Conservation (phyloP, 345 rosid genomes). For the Trapa bicornis region DNA sequence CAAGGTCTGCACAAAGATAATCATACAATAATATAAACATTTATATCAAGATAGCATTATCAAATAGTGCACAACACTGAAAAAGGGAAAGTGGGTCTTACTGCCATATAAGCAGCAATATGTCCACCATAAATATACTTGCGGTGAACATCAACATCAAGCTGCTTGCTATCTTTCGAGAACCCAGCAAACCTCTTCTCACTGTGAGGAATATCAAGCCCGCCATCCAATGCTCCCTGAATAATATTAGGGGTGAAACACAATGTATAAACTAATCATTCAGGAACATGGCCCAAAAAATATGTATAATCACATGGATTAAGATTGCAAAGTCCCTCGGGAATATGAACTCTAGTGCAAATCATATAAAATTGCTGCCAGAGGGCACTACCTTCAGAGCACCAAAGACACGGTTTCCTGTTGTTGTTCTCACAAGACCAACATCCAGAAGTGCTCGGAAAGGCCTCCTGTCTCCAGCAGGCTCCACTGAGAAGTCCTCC, state of each 20-base stretch:
- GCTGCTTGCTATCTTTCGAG: constrained; percentile 51
- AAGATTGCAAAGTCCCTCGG: too few relatives aligned
- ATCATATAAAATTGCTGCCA: not conserved
- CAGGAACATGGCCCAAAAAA: too few relatives aligned
- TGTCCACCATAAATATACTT: constrained; percentile 74
- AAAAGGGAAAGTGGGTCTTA: constrained; percentile 12
- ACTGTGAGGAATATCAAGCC: constrained; percentile 76
- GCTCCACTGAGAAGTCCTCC: constrained; percentile 73
- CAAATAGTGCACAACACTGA: too few relatives aligned
- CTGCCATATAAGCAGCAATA: constrained; percentile 60
- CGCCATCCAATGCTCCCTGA: constrained; percentile 80
- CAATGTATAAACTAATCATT: too few relatives aligned
- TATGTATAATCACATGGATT: too few relatives aligned
- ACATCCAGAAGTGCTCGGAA: constrained; percentile 78
- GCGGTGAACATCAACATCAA: constrained; percentile 64
- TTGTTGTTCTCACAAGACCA: constrained; percentile 63
- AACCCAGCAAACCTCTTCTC: constrained; percentile 83
- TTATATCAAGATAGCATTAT: too few relatives aligned
- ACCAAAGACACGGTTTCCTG: constrained; percentile 68
- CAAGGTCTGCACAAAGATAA: constrained; percentile 21
- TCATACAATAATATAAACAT: not conserved
- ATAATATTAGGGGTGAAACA: too few relatives aligned
- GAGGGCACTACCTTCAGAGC: constrained; percentile 42
- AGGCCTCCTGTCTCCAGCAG: constrained; percentile 55
- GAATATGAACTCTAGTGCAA: too few relatives aligned